These are phyloP conservation scores for Melocanna baccifera DNA, from an alignment of 176 grass and related monocot species.

Conservation along the genomic window DNA sequence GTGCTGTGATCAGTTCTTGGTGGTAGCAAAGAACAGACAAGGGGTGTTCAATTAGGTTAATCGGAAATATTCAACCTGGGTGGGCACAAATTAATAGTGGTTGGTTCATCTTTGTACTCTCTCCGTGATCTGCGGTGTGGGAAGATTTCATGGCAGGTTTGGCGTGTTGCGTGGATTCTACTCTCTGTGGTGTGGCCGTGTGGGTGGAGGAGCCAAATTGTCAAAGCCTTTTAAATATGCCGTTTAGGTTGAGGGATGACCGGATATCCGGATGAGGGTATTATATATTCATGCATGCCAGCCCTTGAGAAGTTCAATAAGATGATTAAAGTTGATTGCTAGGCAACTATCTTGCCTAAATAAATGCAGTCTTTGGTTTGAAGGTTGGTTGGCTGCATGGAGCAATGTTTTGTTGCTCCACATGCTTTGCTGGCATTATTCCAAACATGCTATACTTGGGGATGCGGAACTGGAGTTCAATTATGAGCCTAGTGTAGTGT, in stretches of 20 bases:
- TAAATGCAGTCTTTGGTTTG: not conserved
- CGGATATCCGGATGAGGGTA: not conserved
- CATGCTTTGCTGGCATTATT: not conserved
- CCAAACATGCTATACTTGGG: not conserved
- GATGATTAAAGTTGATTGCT: not conserved
- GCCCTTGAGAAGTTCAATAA: not conserved
- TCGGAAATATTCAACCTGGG: not conserved
- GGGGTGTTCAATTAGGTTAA: not conserved
- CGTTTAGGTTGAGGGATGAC: not conserved
- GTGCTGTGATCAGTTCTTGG: not conserved
- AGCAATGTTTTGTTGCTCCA: not conserved
- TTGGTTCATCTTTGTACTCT: not conserved
- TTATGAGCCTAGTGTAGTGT: not conserved
- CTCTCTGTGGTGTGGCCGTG: not conserved
- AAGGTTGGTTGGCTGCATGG: not conserved
- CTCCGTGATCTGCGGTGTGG: not conserved
- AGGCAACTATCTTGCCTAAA: not conserved
- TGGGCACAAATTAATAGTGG: not conserved
- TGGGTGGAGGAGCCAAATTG: not conserved
- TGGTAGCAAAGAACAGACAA: not conserved
- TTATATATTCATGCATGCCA: not conserved
- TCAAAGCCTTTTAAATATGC: not conserved
- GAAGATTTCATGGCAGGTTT: not conserved
- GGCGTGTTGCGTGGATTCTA: not conserved
- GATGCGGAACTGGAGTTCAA: not conserved